A percentile compares a stretch with the other conserved stretches of the same genome.
phyloP scores from a whole-genome alignment of 1,284 basidiomycete genomes.

The Hemileccinum hortonii region DNA sequence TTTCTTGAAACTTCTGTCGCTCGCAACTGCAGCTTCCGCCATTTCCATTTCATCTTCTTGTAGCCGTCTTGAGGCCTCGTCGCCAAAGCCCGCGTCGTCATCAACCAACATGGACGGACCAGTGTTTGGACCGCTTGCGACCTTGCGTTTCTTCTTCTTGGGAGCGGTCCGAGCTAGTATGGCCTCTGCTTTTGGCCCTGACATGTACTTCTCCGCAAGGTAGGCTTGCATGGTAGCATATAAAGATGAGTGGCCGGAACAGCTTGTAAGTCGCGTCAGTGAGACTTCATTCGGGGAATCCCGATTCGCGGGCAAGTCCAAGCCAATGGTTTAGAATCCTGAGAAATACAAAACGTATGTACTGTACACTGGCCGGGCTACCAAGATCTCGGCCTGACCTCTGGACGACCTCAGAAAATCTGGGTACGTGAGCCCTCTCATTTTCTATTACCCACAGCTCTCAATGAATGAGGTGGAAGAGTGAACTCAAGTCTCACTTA shows the following conservation, averaged over 20 bases:
- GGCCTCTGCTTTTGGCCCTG: slow-evolving; percentile 94
- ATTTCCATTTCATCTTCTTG: slow-evolving; percentile 54
- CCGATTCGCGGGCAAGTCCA: too few relatives aligned
- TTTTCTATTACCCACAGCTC: too few relatives aligned
- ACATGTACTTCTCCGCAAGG: slow-evolving; percentile 89
- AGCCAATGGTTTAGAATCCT: too few relatives aligned
- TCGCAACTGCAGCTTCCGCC: slow-evolving; percentile 61
- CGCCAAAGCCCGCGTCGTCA: slow-evolving; percentile 69
- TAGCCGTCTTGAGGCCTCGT: slow-evolving; percentile 33
- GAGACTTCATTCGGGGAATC: too few relatives aligned
- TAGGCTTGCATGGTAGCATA: slow-evolving; percentile 57
- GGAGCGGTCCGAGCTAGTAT: slow-evolving; percentile 73
- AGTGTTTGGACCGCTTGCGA: slow-evolving; percentile 36
- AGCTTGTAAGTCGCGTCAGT: too few relatives aligned
- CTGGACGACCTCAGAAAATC: too few relatives aligned
- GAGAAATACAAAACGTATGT: too few relatives aligned
- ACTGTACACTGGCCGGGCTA: too few relatives aligned
- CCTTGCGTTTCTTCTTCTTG: slow-evolving; percentile 72
- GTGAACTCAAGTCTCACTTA: slow-evolving; percentile 11
- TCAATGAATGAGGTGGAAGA: too few relatives aligned
- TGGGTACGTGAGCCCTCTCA: too few relatives aligned
- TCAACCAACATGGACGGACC: slow-evolving; percentile 52
- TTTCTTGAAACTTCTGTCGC: slow-evolving; percentile 76
- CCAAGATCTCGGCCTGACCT: too few relatives aligned
- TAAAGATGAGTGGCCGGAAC: too few relatives aligned